phyloP scores from a whole-genome alignment of 1,284 basidiomycete species.

The Ustilago sp. region DNA sequence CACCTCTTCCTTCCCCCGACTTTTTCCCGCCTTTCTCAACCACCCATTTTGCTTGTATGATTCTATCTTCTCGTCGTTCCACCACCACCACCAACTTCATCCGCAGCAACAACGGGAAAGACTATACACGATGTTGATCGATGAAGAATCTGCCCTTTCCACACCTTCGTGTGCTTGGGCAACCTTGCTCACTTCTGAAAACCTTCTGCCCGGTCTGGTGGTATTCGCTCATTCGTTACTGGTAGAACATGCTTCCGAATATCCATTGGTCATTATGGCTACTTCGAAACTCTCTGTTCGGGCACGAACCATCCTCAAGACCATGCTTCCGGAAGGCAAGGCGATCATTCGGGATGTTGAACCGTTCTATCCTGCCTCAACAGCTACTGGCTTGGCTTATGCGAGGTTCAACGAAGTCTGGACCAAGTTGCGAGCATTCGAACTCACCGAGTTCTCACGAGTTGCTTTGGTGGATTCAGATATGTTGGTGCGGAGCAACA shows the following conservation, averaged over 20 bases:
- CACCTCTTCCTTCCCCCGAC: neutral
- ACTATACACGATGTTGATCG: conserved; percentile 32
- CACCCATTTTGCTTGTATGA: neutral
- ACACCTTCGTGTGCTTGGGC: conserved; percentile 51
- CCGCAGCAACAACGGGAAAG: neutral
- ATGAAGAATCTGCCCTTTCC: conserved; percentile 2
- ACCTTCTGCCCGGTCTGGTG: conserved; percentile 56
- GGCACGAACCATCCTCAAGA: conserved; percentile 28
- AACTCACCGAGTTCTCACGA: conserved; percentile 73
- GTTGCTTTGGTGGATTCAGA: conserved; percentile 88
- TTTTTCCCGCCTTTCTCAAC: neutral
- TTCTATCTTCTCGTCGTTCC: neutral
- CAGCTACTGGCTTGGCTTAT: conserved; percentile 31
- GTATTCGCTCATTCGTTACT: conserved; percentile 59
- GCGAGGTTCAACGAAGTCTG: conserved; percentile 64
- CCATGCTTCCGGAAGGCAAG: conserved; percentile 29
- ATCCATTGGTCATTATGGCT: conserved; percentile 61
- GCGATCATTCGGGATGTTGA: conserved; percentile 47
- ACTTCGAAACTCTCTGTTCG: conserved; percentile 42
- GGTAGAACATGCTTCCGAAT: conserved; percentile 35
- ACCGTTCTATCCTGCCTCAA: conserved; percentile 35
- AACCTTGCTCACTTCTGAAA: conserved; percentile 60
- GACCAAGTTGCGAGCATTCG: conserved; percentile 67
- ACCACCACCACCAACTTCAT: neutral
- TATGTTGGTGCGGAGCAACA: conserved; percentile 86